A percentile compares a stretch with the other conserved stretches of the same genome.
Evolutionary conservation across 2,329 filamentous ascomycete species (phyloP).

Genomic region (Fusarium chlamydosporum): DNA sequence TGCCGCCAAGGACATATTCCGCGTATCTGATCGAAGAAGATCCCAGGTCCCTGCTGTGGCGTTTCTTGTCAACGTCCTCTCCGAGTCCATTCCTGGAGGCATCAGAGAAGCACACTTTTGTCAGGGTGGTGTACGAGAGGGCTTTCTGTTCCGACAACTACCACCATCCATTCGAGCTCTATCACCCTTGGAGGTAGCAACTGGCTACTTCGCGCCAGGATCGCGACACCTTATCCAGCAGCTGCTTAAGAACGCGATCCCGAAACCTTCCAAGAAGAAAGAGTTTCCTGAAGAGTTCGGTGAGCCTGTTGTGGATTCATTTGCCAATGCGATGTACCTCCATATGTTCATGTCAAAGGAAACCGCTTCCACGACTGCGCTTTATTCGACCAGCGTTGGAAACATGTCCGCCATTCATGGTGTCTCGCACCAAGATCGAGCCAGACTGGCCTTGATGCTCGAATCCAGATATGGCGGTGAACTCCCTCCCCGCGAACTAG

Average conservation of each 20-base stretch:
- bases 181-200: constrained; percentile 72
- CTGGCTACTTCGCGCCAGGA: constrained; percentile 64
- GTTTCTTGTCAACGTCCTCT: constrained; percentile 74
- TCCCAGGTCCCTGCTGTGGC: constrained; percentile 77
- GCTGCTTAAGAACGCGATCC: constrained; percentile 64
- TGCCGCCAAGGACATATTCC: constrained; percentile 63
- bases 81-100: constrained; percentile 69
- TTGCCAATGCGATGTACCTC: constrained; percentile 71
- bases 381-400: constrained; percentile 75
- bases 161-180: constrained; percentile 62
- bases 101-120: constrained; percentile 76
- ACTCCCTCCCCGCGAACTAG: constrained; percentile 69
- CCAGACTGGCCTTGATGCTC: constrained; percentile 72
- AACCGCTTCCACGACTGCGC: constrained; percentile 68
- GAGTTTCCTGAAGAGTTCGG: constrained; percentile 60
- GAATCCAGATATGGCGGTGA: constrained; percentile 75
- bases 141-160: constrained; percentile 71
- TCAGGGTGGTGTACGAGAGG: constrained; percentile 79
- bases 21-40: constrained; percentile 74
- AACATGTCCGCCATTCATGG: constrained; percentile 73
- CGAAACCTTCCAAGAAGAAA: constrained; percentile 52
- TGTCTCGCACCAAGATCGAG: constrained; percentile 72
- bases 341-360: constrained; percentile 67
- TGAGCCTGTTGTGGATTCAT: constrained; percentile 64
- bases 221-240: constrained; percentile 62